Evolutionary conservation across 2,329 filamentous ascomycete genomes (phyloP), one percentile per base, ranked within the genome.

Genomic region (Ophiostoma novo-ulmi): DNA sequence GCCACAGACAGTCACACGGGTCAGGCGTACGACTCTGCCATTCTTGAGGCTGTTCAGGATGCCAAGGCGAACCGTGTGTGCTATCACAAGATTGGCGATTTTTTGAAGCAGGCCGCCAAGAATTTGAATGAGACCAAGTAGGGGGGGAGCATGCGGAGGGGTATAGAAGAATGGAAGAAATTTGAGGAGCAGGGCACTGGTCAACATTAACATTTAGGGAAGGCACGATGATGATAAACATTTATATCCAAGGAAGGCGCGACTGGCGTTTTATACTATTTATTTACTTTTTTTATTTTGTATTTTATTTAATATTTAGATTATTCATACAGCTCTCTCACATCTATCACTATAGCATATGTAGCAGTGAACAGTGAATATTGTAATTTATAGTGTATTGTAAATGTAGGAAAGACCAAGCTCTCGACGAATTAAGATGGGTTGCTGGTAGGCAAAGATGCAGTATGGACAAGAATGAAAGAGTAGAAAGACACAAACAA

Each of bases 1-100:
- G 77, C 75, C 36, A 74, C 11, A n/a, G 77, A 78, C 70, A 72
- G 74, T 31, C 75, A 77, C 71, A 77, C 75, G 13, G 74, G 75
- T 10, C 74, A 73, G 67, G 72, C 73, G 17, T 78, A 76, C 70
- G 77, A 78, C 72, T 75, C 71, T 39, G 74, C 74, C 6, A 77
- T 77, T 69, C 74, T 75, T 35, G 76, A 77, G 70, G 70, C 75
- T 26, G 72, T 78, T 55, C 67, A 73, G 69, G 77, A 78, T 67
- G 77, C 76, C 44, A 75, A 77, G 73, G 75, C 70, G 14, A 78
- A 78, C 71, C 72, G 72, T 44, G 73, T 74, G 3, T 76, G 75
- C 72, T 74, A 63, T 58, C 74, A 76, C 69, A 75, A 75, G 67
- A 66, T 69, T 13, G 74, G 74, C 22, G 74, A 75, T 35, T 75